Base-by-base conservation (phyloP, 176 grass and related monocot species). In the Carex parvula region DNA sequence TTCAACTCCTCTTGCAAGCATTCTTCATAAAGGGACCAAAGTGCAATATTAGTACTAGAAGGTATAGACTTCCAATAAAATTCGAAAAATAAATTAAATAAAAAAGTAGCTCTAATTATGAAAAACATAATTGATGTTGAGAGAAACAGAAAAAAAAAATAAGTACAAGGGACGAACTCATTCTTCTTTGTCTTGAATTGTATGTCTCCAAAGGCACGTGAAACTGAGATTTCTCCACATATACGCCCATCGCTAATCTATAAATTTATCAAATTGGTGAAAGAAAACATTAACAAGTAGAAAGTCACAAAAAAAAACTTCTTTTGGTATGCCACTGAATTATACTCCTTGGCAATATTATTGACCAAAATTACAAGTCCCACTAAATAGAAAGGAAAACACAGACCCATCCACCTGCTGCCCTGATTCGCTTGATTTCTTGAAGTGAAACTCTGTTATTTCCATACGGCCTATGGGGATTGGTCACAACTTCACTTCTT, bases 341-440 rank as follows among this genome's bases (percentile, higher is more conserved):
- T 81, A 41, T 85, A 84, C 33, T 15, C 26, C 46, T 64, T 79
- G 52, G 63, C 70, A 64, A 70, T 59, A 68, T 83, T 71, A 21
- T 32, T 52, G 29, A 75, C 57, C n/a, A 60, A 70, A 61, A 30
- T 37, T 10, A 30, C 8, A 77, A 81, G 57, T 71, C 13, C 46
- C 15, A 71, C 11, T 46, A 65, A 83, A 79, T 82, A 91, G 74
- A 90, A 92, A 87, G 73, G 73, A 86, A 88, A 90, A 95, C 92
- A 93, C 91, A 83, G 60, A 99, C 96, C 93, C 96, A 99, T 94
- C 96, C 96, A 95, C 93, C 96, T 89, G 96, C 96, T 90, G 88
- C 96, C 84, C 93, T 93, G 56, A 99, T 92, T 79, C 96, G 82
- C 69, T 90, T 95, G 81, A 95, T 87, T 85, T 99, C 96, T 86